Conservation (phyloP, 2,329 filamentous ascomycete genomes). For the Arachnomyces sp. region DNA sequence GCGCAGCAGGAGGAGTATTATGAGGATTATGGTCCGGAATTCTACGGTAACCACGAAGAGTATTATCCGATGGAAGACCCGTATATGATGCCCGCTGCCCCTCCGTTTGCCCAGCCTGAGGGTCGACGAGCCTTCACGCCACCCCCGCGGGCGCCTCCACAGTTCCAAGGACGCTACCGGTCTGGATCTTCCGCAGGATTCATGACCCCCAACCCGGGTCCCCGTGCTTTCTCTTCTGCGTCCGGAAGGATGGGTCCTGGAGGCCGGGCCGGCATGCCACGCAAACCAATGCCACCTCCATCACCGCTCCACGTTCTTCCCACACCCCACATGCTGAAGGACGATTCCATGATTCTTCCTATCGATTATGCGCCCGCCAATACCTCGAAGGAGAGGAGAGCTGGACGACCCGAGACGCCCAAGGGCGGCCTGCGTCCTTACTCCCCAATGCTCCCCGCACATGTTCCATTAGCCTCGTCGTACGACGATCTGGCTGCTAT, state of each 20-base stretch:
- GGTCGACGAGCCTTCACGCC: constrained; percentile 92
- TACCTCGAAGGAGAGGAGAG: constrained; percentile 56
- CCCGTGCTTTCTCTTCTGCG: constrained; percentile 58
- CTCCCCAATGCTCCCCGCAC: constrained; percentile 60
- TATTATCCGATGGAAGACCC: constrained; percentile 27
- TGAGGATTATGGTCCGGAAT: constrained; percentile 66
- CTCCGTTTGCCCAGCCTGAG: constrained; percentile 74
- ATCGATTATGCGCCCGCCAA: constrained; percentile 82
- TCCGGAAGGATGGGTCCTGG: constrained; percentile 39
- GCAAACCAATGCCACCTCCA: constrained; percentile 62
- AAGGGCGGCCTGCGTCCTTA: constrained; percentile 57
- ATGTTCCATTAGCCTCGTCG: constrained; percentile 70
- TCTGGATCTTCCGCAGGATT: constrained; percentile 18
- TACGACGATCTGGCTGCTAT: constrained; percentile 81
- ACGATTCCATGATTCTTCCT: constrained; percentile 68
- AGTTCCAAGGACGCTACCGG: constrained; percentile 36
- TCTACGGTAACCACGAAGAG: constrained; percentile 49
- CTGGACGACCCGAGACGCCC: constrained; percentile 58
- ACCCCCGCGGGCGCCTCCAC: constrained; percentile 61
- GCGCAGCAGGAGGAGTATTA: constrained; percentile 51
- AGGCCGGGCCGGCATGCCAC: constrained; percentile 29
- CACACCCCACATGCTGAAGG: constrained; percentile 74
- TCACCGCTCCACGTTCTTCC: constrained; percentile 65
- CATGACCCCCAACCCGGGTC: constrained; percentile 35
- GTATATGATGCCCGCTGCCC: constrained; percentile 27